Evolutionary conservation across 805 yeast species (phyloP).

Genomic region (Zygotorulaspora sp.): DNA sequence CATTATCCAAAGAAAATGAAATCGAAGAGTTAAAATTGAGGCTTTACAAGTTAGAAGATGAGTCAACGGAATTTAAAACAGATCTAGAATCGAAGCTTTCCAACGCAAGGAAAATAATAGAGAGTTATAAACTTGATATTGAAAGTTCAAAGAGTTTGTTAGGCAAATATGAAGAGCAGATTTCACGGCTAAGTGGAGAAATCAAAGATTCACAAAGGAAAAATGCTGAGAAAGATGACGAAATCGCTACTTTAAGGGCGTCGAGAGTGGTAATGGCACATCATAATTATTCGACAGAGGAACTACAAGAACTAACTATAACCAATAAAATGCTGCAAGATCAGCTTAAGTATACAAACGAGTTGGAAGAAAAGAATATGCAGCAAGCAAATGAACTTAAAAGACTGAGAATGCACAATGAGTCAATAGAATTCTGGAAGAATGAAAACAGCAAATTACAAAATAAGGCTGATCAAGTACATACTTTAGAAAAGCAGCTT

Average conservation of each 20-base stretch:
- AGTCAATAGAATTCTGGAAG: constrained; percentile 26
- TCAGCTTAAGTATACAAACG: constrained; percentile 44
- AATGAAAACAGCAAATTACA: constrained; percentile 30
- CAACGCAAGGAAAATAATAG: constrained; percentile 15
- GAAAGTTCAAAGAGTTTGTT: constrained; percentile 20
- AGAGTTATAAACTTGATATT: constrained; percentile 18
- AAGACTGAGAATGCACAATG: constrained; percentile 37
- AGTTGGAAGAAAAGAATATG: constrained; percentile 49
- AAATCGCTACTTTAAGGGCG: constrained; percentile 29
- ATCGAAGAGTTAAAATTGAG: constrained; percentile 38
- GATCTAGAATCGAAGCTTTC: constrained; percentile 30
- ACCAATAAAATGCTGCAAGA: constrained; percentile 37
- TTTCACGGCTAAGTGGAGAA: constrained; percentile 22
- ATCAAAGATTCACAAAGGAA: constrained; percentile 21
- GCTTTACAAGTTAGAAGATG: constrained; percentile 25
- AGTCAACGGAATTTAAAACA: constrained; percentile 37
- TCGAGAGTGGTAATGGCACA: constrained; percentile 38
- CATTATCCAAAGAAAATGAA: constrained; percentile 25
- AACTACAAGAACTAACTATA: constrained; percentile 32
- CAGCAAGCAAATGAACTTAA: constrained; percentile 50
- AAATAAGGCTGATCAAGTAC: constrained; percentile 42
- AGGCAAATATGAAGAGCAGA: constrained; percentile 25
- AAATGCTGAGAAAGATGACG: constrained; percentile 25
- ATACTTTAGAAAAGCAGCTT: constrained; percentile 41
- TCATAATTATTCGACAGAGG: constrained; percentile 32